These are phyloP conservation scores for Daldinia sp. DNA, from an alignment of 2,329 filamentous ascomycete species.

Conservation along the genomic window DNA sequence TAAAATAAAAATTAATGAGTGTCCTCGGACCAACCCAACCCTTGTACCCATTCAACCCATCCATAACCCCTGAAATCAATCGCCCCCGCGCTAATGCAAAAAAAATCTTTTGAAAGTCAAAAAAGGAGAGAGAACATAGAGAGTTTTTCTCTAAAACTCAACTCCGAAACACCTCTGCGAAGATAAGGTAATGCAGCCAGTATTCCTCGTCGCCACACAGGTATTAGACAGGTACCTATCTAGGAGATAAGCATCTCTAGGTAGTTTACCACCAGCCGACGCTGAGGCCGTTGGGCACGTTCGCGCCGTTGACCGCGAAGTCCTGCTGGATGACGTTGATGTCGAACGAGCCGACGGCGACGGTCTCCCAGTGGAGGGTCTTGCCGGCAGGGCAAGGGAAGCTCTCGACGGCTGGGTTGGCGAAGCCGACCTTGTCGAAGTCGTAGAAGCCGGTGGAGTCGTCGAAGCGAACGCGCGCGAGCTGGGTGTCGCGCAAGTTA, in stretches of 20 bases:
- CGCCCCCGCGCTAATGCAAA: background rate
- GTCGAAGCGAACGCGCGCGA: constrained; percentile 40
- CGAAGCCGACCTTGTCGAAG: constrained; percentile 37
- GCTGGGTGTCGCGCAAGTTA: constrained; percentile 39
- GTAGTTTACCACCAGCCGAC: constrained; percentile 28
- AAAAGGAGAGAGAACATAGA: background rate
- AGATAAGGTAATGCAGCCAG: background rate
- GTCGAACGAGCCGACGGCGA: constrained; percentile 38
- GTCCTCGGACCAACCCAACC: background rate
- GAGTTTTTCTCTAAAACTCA: background rate
- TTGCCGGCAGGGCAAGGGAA: constrained; percentile 42
- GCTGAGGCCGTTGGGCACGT: constrained; percentile 41
- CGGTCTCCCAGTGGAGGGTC: constrained; percentile 41
- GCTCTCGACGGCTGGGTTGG: constrained; percentile 28
- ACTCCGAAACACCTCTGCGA: background rate
- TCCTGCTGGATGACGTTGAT: constrained; percentile 38
- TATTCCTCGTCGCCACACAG: background rate
- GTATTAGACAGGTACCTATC: background rate
- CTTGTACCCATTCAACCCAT: background rate
- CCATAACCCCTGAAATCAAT: background rate
- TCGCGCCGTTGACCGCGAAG: constrained; percentile 28
- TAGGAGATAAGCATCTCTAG: too few relatives aligned
- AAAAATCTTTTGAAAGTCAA: background rate
- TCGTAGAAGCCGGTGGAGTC: constrained; percentile 32
- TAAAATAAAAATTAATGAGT: background rate